Percentiles rank a stretch among this genome's conserved stretches.
These are phyloP conservation scores for Candida saitoana DNA, from an alignment of 805 yeast species.

Conservation along the genomic window DNA sequence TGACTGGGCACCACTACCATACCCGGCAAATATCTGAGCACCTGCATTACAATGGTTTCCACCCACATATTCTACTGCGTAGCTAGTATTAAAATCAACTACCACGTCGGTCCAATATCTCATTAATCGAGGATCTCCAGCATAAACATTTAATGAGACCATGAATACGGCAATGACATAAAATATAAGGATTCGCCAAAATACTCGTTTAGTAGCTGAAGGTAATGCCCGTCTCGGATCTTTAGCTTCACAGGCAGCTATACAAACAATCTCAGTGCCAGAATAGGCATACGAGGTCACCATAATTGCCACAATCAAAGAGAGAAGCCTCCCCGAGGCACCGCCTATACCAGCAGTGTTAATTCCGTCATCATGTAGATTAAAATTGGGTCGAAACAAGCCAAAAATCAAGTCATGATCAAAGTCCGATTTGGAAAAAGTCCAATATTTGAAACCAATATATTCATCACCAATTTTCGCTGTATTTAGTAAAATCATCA, in stretches of 20 bases:
- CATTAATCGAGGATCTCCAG: constrained; percentile 72
- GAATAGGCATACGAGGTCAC: constrained; percentile 72
- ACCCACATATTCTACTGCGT: constrained; percentile 32
- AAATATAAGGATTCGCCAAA: constrained; percentile 63
- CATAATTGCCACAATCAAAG: constrained; percentile 56
- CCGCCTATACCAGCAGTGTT: constrained; percentile 56
- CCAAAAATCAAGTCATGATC: constrained; percentile 56
- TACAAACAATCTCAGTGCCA: constrained; percentile 78
- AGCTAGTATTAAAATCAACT: constrained; percentile 6
- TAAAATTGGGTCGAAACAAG: constrained; percentile 68
- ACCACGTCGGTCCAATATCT: constrained; percentile 45
- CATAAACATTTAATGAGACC: constrained; percentile 67
- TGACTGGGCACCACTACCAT: constrained; percentile 39
- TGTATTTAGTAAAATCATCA: constrained; percentile 60
- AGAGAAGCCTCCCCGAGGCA: constrained; percentile 53
- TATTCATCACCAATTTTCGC: constrained; percentile 45
- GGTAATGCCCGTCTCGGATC: constrained; percentile 77
- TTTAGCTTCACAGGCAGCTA: constrained; percentile 83
- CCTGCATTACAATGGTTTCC: constrained; percentile 29
- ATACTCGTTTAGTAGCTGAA: constrained; percentile 68
- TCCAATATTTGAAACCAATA: constrained; percentile 75
- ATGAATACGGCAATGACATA: constrained; percentile 65
- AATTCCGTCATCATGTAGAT: constrained; percentile 55
- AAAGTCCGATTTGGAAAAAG: constrained; percentile 45
- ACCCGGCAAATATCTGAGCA: constrained; percentile 26